Percentiles rank a stretch among this genome's conserved stretches.
These are phyloP conservation scores for Salicornia ramosissima DNA, from an alignment of 148 eudicot species.

Conservation along the genomic window DNA sequence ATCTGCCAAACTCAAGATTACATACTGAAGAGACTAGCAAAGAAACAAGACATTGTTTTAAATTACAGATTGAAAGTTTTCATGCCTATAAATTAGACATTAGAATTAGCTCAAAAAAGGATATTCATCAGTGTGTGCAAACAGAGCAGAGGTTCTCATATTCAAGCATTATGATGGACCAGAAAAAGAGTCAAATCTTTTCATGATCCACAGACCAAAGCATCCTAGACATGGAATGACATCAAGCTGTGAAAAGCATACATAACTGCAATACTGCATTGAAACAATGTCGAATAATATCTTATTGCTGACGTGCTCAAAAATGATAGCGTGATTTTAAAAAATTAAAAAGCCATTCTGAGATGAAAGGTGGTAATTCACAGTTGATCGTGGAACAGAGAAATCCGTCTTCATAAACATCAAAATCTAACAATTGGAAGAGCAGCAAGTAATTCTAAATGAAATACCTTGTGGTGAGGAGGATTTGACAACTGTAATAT, in stretches of 20 bases:
- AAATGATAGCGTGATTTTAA: no score
- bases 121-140: background rate
- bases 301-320: background rate
- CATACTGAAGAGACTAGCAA: background rate
- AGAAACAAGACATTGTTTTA: background rate
- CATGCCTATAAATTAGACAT: background rate
- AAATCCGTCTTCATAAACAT: conserved; percentile 1
- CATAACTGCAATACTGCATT: background rate
- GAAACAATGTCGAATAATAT: background rate
- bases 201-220: background rate
- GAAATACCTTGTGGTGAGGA: conserved; percentile 20
- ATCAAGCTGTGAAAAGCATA: background rate
- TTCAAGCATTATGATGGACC: background rate
- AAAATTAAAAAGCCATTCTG: background rate
- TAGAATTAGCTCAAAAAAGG: background rate
- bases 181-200: background rate
- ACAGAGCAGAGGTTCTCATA: background rate
- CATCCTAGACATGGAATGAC: background rate
- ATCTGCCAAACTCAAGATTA: background rate
- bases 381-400: background rate
- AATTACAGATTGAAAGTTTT: no score
- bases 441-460: conserved; percentile 24
- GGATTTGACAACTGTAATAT: conserved; percentile 21
- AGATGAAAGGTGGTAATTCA: background rate
- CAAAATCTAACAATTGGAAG: background rate